Percentiles rank a stretch among this genome's conserved stretches.
These are phyloP conservation scores for Taphrina flavorubra DNA, from an alignment of 1,139 yeast genomes.

Conservation along the genomic window DNA sequence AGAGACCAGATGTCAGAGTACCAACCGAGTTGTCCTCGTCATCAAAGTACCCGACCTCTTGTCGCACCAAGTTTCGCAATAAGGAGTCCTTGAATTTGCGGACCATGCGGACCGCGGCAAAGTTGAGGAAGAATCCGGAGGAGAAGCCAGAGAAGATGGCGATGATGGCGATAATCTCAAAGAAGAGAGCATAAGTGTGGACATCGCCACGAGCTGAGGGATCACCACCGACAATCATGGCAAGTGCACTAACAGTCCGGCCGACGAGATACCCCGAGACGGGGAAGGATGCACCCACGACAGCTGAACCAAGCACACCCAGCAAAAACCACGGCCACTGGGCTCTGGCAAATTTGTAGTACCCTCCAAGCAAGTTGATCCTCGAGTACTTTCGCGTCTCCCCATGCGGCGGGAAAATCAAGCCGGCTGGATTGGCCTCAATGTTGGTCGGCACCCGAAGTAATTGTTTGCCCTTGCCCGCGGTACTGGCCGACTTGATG, in stretches of 20 bases:
- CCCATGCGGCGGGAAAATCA: slow-evolving; percentile 18
- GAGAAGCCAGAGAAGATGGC: slow-evolving; percentile 50
- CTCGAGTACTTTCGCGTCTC: slow-evolving; percentile 24
- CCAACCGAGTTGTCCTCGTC: slow-evolving; percentile 62
- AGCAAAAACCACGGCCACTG: slow-evolving; percentile 28
- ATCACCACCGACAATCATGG: slow-evolving; percentile 24
- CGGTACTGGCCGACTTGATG: neutral
- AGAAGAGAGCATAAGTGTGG: slow-evolving; percentile 52
- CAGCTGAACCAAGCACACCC: slow-evolving; percentile 14
- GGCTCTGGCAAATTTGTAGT: slow-evolving; percentile 6
- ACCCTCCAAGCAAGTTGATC: slow-evolving; percentile 10
- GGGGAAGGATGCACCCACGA: slow-evolving; percentile 38
- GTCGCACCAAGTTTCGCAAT: slow-evolving; percentile 59
- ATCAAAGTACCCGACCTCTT: slow-evolving; percentile 61
- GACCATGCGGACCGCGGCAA: slow-evolving; percentile 54
- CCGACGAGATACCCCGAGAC: slow-evolving; percentile 32
- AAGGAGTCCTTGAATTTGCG: slow-evolving; percentile 59
- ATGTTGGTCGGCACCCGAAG: slow-evolving; percentile 31
- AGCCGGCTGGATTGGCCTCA: slow-evolving; percentile 32
- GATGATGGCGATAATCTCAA: slow-evolving; percentile 54
- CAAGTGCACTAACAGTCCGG: slow-evolving; percentile 12
- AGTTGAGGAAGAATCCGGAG: slow-evolving; percentile 50
- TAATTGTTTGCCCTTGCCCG: neutral
- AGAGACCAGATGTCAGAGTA: slow-evolving; percentile 60
- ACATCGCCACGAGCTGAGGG: slow-evolving; percentile 47